These are phyloP conservation scores for Megacollybia marginata DNA, from an alignment of 768 basidiomycete genomes.

Conservation along the genomic window DNA sequence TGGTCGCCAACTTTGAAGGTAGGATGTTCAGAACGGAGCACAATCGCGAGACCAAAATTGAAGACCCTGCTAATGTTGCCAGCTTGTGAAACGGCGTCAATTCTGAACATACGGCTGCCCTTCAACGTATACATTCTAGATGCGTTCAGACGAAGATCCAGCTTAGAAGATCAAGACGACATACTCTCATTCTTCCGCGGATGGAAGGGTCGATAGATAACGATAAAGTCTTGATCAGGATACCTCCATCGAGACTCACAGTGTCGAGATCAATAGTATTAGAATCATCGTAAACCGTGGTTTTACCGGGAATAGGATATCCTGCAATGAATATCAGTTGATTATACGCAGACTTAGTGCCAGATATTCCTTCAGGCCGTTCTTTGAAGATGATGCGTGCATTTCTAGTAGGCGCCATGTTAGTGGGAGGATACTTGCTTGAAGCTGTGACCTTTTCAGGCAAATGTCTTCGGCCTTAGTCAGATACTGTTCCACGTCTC, in stretches of 20 bases:
- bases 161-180: background rate
- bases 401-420: conserved; percentile 13
- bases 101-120: conserved; percentile 12
- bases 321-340: conserved; percentile 2
- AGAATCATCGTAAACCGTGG: conserved; percentile 22
- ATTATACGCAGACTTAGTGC: background rate
- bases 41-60: conserved; percentile 15
- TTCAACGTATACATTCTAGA: conserved; percentile 3
- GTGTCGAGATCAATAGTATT: conserved; percentile 30
- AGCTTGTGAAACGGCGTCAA: background rate
- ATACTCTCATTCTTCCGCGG: conserved; percentile 21
- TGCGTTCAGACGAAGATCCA: background rate
- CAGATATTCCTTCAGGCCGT: conserved; percentile 11
- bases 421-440: background rate
- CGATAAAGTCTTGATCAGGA: conserved; percentile 29
- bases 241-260: conserved; percentile 22
- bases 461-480: too few relatives aligned
- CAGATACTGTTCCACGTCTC: too few relatives aligned
- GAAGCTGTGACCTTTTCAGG: too few relatives aligned
- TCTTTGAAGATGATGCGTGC: conserved; percentile 19
- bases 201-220: conserved; percentile 33
- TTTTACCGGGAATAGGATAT: conserved; percentile 22
- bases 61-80: background rate
- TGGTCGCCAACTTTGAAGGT: conserved; percentile 16
- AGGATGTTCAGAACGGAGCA: conserved; percentile 18